Evolutionary conservation across 1,139 yeast species (phyloP), one percentile per base, ranked within the genome.

Genomic region (Scheffersomyces segobiensis): DNA sequence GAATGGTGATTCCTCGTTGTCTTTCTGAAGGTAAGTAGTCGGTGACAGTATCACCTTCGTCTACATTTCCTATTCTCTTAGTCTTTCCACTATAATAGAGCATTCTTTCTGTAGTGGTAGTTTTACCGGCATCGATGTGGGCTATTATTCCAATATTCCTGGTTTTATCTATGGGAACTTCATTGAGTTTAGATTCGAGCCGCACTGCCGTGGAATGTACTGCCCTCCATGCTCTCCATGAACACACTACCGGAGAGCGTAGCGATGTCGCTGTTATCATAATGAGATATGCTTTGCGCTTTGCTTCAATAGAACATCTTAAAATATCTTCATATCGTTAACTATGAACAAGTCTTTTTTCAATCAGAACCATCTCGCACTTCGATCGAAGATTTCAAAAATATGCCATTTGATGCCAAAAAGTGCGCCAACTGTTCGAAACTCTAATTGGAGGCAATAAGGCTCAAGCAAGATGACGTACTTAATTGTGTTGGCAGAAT

Each of bases 41-140:
- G 10, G 97, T 95, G 1, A 93, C 96, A 0, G 99, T 95, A 67
- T 95, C 98, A 24, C 99, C 99, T 65, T 93, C 91, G 67, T 95
- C 99, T 6, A 95, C 99, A 67, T 95, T 89, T 0, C 99, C 99
- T 3, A 95, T 88, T 47, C 93, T 72, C 49, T 81, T 80, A 0
- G 91, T 95, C 60, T 87, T 82, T 0, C 99, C 99, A 60, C 95
- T 84, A 69, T 90, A 93, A 68, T 83, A 95, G 21, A 95, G 84
- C 93, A 95, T 90, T 56, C 99, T 78, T 71, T 95, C 99, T 0
- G 96, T 89, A 7, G 96, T 89, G 18, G 96, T 90, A 17, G 97
- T 90, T 69, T 90, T 91, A 1, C 97, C 97, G n/a, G 96, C 96
- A 75, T 90, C 96, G 53, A 90, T 90, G 68, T 90, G 96, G 49